Percentiles rank a stretch among this genome's conserved stretches.
These are phyloP conservation scores for Lyophyllum semitale DNA, from an alignment of 768 basidiomycete species.

Conservation along the genomic window DNA sequence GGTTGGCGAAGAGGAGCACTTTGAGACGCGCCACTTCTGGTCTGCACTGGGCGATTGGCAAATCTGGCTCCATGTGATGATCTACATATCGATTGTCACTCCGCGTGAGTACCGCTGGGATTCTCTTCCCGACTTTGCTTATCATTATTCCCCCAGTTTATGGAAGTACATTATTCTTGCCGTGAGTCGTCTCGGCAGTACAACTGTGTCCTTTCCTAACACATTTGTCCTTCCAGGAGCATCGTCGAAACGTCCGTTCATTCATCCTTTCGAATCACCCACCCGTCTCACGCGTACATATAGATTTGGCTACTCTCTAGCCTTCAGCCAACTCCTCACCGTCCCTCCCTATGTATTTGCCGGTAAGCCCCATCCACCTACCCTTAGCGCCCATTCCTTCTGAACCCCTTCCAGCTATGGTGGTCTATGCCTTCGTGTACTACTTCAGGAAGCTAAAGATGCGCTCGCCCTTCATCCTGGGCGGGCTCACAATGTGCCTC, in stretches of 20 bases:
- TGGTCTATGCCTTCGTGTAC: slow-evolving; percentile 51
- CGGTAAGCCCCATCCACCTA: slow-evolving; percentile 40
- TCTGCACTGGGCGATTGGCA: slow-evolving; percentile 68
- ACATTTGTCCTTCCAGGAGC: slow-evolving; percentile 36
- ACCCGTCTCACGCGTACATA: background rate
- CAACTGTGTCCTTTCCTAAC: background rate
- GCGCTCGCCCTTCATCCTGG: slow-evolving; percentile 61
- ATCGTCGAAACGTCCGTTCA: slow-evolving; percentile 53
- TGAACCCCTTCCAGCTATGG: slow-evolving; percentile 42
- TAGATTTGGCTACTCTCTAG: slow-evolving; percentile 59
- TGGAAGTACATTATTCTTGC: slow-evolving; percentile 71
- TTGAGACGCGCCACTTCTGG: slow-evolving; percentile 53
- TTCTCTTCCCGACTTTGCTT: background rate
- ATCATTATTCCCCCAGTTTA: slow-evolving; percentile 49
- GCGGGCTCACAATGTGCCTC: slow-evolving; percentile 48
- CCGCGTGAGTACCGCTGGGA: slow-evolving; percentile 48
- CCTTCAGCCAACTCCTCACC: slow-evolving; percentile 65
- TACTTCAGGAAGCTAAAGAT: slow-evolving; percentile 57
- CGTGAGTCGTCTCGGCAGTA: slow-evolving; percentile 43
- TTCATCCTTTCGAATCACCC: background rate
- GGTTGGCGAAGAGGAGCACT: slow-evolving; percentile 63
- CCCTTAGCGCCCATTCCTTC: background rate
- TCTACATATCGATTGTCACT: slow-evolving; percentile 58
- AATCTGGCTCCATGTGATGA: slow-evolving; percentile 56
- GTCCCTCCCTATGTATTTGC: slow-evolving; percentile 68